These are phyloP conservation scores for Nemania abortiva DNA, from an alignment of 2,329 filamentous ascomycete genomes.

Conservation along the genomic window DNA sequence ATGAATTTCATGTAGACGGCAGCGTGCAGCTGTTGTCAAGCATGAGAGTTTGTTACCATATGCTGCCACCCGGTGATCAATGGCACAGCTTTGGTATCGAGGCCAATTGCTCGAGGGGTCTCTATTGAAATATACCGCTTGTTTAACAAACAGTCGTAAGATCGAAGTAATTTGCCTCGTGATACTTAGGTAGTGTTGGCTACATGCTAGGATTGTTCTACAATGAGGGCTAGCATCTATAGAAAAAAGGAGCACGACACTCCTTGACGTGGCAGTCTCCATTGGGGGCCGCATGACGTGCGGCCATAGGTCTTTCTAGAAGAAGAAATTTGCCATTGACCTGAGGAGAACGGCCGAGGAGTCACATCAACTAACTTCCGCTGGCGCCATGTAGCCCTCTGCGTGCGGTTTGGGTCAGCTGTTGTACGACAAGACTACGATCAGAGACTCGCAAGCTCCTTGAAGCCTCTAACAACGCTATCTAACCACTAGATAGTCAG, in stretches of 20 bases:
- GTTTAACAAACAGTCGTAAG: constrained; percentile 13
- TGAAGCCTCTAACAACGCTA: constrained; percentile 32
- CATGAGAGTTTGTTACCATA: constrained; percentile 38
- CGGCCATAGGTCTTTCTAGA: constrained; percentile 48
- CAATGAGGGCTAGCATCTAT: constrained; percentile 41
- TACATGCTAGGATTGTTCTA: constrained; percentile 43
- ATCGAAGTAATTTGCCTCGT: constrained; percentile 15
- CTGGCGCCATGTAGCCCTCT: constrained; percentile 45
- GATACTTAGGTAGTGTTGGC: constrained; percentile 34
- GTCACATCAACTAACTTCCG: constrained; percentile 44
- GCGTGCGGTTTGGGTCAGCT: constrained; percentile 45
- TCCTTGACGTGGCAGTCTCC: constrained; percentile 52
- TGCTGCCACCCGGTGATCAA: constrained; percentile 19
- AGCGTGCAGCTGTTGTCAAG: constrained; percentile 46
- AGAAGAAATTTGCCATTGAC: constrained; percentile 43
- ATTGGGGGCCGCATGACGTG: constrained; percentile 45
- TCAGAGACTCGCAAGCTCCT: constrained; percentile 38
- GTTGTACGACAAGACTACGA: constrained; percentile 45
- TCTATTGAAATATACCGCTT: constrained; percentile 12
- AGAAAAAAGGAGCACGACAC: constrained; percentile 46
- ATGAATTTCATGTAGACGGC: constrained; percentile 45
- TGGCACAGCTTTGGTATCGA: background rate
- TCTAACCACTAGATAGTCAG: constrained; percentile 15
- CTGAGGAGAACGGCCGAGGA: constrained; percentile 44
- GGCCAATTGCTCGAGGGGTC: constrained; percentile 4